Conservation (phyloP, 164 flowering plant species). For the Vitis amurensis region DNA sequence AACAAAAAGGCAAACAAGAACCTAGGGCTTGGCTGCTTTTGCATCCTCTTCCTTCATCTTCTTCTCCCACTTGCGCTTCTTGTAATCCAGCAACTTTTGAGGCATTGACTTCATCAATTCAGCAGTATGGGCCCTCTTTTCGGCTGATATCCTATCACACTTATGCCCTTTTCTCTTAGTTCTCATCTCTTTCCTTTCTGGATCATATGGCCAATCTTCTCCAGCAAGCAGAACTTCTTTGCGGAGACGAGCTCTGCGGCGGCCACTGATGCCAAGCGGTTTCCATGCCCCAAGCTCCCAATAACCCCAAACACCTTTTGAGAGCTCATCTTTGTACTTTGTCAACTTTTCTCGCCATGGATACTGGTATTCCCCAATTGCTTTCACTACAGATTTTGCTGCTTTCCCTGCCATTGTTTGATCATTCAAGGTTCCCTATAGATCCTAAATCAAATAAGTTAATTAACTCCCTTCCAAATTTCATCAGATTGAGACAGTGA, state of each 20-base stretch:
- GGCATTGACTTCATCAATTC: slow-evolving; percentile 93
- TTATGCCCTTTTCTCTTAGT: slow-evolving; percentile 87
- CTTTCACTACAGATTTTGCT: too few relatives aligned
- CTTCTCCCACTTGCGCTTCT: slow-evolving; percentile 92
- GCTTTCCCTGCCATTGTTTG: too few relatives aligned
- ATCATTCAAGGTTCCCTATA: too few relatives aligned
- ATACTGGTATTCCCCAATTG: too few relatives aligned
- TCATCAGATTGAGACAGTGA: too few relatives aligned
- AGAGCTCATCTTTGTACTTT: slow-evolving; percentile 68
- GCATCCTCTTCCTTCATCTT: slow-evolving; percentile 82
- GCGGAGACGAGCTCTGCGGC: slow-evolving; percentile 77
- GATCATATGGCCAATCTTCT: slow-evolving; percentile 88
- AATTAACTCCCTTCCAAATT: too few relatives aligned
- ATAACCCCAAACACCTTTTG: slow-evolving; percentile 93
- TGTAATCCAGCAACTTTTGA: slow-evolving; percentile 69
- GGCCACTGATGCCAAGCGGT: slow-evolving; percentile 71
- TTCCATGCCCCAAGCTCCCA: slow-evolving; percentile 95
- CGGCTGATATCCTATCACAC: slow-evolving; percentile 75
- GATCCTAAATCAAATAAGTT: too few relatives aligned
- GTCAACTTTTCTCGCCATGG: slow-evolving; percentile 50
- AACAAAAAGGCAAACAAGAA: too few relatives aligned
- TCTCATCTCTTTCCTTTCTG: slow-evolving; percentile 80
- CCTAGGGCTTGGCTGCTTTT: too few relatives aligned
- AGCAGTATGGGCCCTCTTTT: slow-evolving; percentile 76
- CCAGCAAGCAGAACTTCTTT: slow-evolving; percentile 87